Evolutionary conservation across 2,329 filamentous ascomycete species (phyloP), one percentile per base, ranked within the genome.

Genomic region (Cladosporium sp.): DNA sequence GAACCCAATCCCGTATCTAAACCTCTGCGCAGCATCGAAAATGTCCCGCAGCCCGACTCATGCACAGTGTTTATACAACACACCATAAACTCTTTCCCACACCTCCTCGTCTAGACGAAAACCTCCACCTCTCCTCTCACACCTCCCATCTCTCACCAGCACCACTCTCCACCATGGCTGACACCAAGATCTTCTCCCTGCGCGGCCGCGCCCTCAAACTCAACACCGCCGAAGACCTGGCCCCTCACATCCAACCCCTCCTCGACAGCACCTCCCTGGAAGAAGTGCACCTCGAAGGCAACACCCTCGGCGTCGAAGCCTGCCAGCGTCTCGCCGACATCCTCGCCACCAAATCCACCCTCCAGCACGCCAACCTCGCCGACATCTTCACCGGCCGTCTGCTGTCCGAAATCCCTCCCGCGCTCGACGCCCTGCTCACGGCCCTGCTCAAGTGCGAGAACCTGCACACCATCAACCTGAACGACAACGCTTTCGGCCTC

Each of bases 361-460:
- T 77, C 38, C 73, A 89, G 88, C 83, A 89, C 75, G 93, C 92
- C 76, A 96, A 97, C 81, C 85, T 99, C 66, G 93, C 93, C 78
- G 95, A 99, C 79, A 97, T 99, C 83, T 99, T 98, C 83, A 99
- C 95, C 67, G 92, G 92, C 36, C 92, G 95, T 71, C 87, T 98
- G 55, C 88, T 98, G 69, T 91, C 89, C 79, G 95, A 99, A 79
- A 99, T 99, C 70, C 95, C 95, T 58, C 90, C 90, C 70, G 94
- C 95, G 8, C 87, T 99, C 64, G 91, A 91, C 55, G 89, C 87
- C 66, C 88, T 99, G 58, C 88, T 99, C 64, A 93, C 89, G 49
- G 90, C 94, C 4, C 88, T 98, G 51, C 88, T 97, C 66, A 90
- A 93, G 75, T 90, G 96, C 64, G 90, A 91, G 1, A 89, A 92